phyloP scores from a whole-genome alignment of 306 rosid genomes.

The Psophocarpus tetragonolobus region DNA sequence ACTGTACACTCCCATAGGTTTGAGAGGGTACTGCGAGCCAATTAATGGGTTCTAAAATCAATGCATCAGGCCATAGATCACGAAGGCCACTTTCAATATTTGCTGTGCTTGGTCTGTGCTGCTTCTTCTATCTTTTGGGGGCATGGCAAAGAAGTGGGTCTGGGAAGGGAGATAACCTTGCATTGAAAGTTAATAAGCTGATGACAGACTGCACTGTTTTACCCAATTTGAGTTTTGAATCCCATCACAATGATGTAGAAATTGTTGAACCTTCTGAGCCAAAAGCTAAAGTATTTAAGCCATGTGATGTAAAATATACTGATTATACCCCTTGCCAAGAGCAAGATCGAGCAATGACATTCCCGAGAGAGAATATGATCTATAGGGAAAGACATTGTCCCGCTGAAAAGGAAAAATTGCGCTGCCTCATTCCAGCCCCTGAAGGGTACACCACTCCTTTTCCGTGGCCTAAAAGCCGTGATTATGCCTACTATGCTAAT shows the following conservation, averaged over 20 bases:
- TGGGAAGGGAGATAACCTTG: conserved; percentile 81
- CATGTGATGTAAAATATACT: conserved; percentile 60
- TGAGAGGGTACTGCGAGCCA: conserved; percentile 19
- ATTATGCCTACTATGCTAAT: conserved; percentile 83
- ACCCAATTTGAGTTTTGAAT: conserved; percentile 70
- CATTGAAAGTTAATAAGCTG: conserved; percentile 60
- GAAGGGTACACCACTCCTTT: conserved; percentile 81
- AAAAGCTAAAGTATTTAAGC: conserved; percentile 65
- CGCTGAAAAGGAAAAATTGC: conserved; percentile 72
- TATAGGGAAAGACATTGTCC: conserved; percentile 99
- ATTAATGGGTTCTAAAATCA: conserved; percentile 72
- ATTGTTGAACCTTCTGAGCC: conserved; percentile 55
- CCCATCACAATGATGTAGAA: conserved; percentile 67
- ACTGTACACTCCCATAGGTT: conserved; percentile 24
- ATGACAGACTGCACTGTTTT: conserved; percentile 64
- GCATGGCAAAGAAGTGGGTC: conserved; percentile 93
- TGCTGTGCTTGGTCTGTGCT: conserved; percentile 75
- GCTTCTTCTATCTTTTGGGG: conserved; percentile 93
- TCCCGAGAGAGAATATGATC: conserved; percentile 94
- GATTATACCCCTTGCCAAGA: conserved; percentile 99
- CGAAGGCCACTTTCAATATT: conserved; percentile 77
- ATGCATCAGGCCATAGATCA: conserved; percentile 51
- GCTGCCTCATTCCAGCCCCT: conserved; percentile 92
- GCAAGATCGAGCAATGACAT: conserved; percentile 93
- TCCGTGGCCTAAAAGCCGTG: conserved; percentile 98